Conservation (phyloP, 2,329 filamentous ascomycete species). For the Cladorrhinum sp. region DNA sequence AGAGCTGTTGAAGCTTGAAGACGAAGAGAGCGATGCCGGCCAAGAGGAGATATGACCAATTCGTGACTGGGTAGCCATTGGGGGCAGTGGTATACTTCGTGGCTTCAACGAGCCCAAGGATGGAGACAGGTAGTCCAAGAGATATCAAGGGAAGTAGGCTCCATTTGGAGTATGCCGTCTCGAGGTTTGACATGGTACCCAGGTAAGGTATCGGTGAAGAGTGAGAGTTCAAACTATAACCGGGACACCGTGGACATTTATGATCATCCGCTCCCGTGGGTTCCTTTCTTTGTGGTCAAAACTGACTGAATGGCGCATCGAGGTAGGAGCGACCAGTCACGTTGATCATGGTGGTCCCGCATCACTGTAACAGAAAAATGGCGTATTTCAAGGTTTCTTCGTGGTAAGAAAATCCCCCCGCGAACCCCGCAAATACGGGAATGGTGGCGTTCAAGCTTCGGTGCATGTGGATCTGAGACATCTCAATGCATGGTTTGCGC, state of each 20-base stretch:
- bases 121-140: conserved; percentile 9
- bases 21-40: not conserved
- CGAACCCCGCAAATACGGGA: not conserved
- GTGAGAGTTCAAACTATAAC: no score
- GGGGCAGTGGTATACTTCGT: conserved; percentile 1
- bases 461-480: no score
- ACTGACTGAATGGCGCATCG: no score
- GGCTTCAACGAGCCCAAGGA: not conserved
- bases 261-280: no score
- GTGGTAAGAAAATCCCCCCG: no score
- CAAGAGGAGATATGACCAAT: conserved; percentile 7
- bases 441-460: not conserved
- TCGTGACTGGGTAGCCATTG: not conserved
- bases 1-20: conserved; percentile 5
- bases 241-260: no score
- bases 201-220: no score
- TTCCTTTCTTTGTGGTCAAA: no score
- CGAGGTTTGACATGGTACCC: not conserved
- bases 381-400: not conserved
- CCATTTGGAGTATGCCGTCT: not conserved
- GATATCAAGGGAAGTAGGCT: not conserved
- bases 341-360: no score
- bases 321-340: no score
- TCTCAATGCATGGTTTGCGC: not conserved
- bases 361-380: not conserved